Conservation (phyloP, 75 land plant genomes). For the Selaginella tamariscina region DNA sequence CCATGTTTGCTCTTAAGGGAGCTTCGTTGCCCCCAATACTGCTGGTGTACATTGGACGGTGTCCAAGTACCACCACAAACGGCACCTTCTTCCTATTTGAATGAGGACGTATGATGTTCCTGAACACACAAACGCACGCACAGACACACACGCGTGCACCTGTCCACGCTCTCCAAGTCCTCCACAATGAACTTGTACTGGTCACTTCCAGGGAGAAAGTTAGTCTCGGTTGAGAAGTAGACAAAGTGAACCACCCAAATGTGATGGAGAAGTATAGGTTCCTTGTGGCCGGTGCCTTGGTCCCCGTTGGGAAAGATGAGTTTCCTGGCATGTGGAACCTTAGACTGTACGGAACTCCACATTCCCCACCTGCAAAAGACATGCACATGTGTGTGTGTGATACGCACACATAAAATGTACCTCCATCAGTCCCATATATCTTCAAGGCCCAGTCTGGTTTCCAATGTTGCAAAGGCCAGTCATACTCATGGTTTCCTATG, state of each 20-base stretch:
- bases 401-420: too few relatives aligned
- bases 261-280: conserved; percentile 26
- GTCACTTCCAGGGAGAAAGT: conserved; percentile 20
- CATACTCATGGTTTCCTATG: conserved; percentile 90
- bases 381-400: too few relatives aligned
- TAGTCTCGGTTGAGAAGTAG: conserved; percentile 28
- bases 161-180: conserved; percentile 22
- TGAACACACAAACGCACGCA: too few relatives aligned
- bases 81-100: too few relatives aligned
- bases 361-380: conserved; percentile 37
- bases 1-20: conserved; percentile 14
- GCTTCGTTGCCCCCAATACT: conserved; percentile 2
- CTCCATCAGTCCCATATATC: conserved; percentile 61
- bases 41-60: conserved; percentile 24
- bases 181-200: conserved; percentile 21
- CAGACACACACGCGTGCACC: too few relatives aligned
- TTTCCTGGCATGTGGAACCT: conserved; percentile 31
- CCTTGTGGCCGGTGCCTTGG: conserved; percentile 12
- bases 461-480: conserved; percentile 88
- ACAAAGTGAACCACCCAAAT: conserved; percentile 29
- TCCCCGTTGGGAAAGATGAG: conserved; percentile 19
- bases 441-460: conserved; percentile 53
- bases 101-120: too few relatives aligned
- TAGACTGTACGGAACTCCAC: conserved; percentile 31
- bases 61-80: conserved; percentile 22